phyloP scores from a whole-genome alignment of 331 rosid species.

The Dryas integrifolia region DNA sequence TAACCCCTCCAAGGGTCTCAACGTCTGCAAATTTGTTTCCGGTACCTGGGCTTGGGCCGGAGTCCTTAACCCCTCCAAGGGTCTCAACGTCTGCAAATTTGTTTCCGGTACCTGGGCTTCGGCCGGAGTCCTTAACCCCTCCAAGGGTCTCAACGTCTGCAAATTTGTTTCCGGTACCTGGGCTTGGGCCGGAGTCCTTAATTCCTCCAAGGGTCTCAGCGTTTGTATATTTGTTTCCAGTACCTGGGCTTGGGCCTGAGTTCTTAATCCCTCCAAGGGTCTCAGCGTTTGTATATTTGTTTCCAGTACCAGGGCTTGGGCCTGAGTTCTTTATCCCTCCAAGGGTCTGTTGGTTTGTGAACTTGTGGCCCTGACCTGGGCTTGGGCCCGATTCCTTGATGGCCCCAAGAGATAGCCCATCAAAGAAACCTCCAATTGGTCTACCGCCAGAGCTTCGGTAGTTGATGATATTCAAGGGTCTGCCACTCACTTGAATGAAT shows the following conservation, averaged over 20 bases:
- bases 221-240: constrained; percentile 37
- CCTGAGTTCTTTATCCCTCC: constrained; percentile 38
- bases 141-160: constrained; percentile 30
- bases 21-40: no score
- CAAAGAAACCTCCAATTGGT: constrained; percentile 38
- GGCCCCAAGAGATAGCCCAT: constrained; percentile 56
- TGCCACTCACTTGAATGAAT: constrained; percentile 36
- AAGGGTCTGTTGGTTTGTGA: constrained; percentile 24
- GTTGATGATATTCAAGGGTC: constrained; percentile 42
- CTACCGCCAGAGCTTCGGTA: neutral
- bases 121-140: constrained; percentile 33
- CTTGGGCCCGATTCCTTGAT: constrained; percentile 57
- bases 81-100: no score
- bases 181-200: constrained; percentile 39
- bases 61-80: no score
- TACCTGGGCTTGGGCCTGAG: constrained; percentile 39
- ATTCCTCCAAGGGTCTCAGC: constrained; percentile 29
- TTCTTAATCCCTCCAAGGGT: constrained; percentile 39
- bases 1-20: no score
- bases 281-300: constrained; percentile 20
- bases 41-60: no score
- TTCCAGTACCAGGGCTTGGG: constrained; percentile 41
- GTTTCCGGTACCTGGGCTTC: constrained; percentile 42
- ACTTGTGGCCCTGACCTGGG: constrained; percentile 43
- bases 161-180: constrained; percentile 41